Evolutionary conservation across 2,329 filamentous ascomycete species (phyloP).

Genomic region (Claviceps quebecensis): DNA sequence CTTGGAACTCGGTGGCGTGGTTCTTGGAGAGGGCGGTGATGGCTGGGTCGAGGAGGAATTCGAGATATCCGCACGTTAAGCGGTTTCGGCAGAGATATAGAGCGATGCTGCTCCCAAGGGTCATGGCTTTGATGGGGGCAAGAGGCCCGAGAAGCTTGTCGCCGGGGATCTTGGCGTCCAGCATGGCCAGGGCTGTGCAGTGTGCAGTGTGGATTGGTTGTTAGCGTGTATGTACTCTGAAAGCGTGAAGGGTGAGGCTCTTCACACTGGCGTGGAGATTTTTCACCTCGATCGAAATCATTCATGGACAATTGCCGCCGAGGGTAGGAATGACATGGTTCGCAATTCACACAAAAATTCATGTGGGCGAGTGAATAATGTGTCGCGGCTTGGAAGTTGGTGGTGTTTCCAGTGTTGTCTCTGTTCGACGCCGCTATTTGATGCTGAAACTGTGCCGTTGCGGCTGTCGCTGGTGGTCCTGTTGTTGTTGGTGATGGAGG

Average conservation of each 20-base stretch:
- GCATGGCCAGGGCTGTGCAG: constrained; percentile 9
- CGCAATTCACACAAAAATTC: neutral
- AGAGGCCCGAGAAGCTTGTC: constrained; percentile 14
- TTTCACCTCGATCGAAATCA: constrained; percentile 1
- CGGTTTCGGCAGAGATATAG: constrained; percentile 12
- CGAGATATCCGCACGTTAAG: constrained; percentile 11
- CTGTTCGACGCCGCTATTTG: no score
- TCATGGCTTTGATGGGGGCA: constrained; percentile 14
- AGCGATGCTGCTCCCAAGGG: constrained; percentile 12
- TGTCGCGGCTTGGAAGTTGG: neutral
- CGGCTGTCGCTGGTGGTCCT: neutral
- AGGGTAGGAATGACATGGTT: neutral
- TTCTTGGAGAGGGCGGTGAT: constrained; percentile 9
- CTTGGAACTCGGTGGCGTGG: constrained; percentile 10
- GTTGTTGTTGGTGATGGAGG: neutral
- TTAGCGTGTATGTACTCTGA: no score
- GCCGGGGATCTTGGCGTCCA: constrained; percentile 11
- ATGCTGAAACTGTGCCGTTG: neutral
- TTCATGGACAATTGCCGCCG: constrained; percentile 1
- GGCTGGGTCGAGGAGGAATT: constrained; percentile 15
- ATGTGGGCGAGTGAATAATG: neutral
- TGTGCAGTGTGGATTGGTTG: neutral
- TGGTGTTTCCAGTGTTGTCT: neutral
- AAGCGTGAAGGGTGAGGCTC: no score
- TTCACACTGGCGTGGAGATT: neutral